Percentiles rank a stretch among this genome's conserved stretches.
Conservation (phyloP, 129 eudicot species). For the Apium graveolens region DNA sequence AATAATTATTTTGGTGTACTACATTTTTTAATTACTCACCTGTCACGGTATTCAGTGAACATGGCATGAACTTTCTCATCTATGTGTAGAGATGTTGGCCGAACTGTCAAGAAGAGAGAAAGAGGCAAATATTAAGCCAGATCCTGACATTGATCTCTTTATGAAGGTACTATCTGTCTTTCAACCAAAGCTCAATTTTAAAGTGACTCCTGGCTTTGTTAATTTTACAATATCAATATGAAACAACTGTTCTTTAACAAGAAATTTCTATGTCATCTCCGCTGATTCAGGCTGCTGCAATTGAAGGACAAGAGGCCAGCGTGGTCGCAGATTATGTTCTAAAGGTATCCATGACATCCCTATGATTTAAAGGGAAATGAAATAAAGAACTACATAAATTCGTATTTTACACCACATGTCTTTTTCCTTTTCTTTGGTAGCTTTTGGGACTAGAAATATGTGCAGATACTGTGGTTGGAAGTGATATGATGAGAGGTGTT, state of each 20-base stretch:
- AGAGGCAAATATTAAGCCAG: constrained; percentile 56
- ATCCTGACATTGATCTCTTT: constrained; percentile 60
- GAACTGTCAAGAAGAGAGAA: constrained; percentile 66
- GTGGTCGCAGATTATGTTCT: constrained; percentile 19
- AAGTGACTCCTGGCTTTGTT: neutral
- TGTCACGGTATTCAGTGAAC: neutral
- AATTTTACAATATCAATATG: neutral
- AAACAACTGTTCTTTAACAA: neutral
- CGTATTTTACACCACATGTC: neutral
- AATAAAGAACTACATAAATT: neutral
- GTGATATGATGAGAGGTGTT: constrained; percentile 22
- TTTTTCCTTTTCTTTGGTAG: constrained; percentile 3
- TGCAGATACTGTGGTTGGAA: constrained; percentile 26
- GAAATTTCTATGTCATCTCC: neutral
- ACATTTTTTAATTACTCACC: neutral
- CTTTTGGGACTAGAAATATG: constrained; percentile 27
- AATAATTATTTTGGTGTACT: neutral
- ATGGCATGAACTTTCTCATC: neutral
- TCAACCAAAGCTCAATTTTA: neutral
- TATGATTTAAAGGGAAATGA: neutral
- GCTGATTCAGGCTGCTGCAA: constrained; percentile 16
- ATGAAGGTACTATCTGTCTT: constrained; percentile 42
- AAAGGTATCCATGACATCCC: neutral
- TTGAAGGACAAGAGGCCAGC: constrained; percentile 15
- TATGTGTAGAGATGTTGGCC: constrained; percentile 44